Evolutionary conservation across 768 basidiomycete species (phyloP), one percentile per base, ranked within the genome.

Genomic region (Rhodotorula diobovata): DNA sequence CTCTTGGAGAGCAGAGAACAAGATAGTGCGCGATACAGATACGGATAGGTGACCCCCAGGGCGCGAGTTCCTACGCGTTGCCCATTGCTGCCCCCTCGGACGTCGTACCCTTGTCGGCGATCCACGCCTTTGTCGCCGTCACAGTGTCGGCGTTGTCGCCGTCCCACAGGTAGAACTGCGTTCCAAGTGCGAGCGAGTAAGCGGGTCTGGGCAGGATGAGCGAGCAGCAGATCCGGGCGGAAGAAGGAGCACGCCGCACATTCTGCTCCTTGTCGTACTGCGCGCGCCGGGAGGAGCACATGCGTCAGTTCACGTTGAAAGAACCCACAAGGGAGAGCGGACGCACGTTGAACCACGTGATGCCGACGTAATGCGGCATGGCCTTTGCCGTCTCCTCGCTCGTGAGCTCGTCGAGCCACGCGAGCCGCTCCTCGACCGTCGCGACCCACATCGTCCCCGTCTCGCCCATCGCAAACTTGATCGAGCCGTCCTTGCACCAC

Each of bases 401-500:
- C 20, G 67, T 69, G 23, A 39, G 45, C 28, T 68, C 55, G 23
- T 65, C 57, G 6, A 72, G 46, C 74, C 74, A 75, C 0, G n/a
- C 43, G 8, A 71, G 64, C 2, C 74, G 63, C 6, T 71, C 58
- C 12, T 65, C 53, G 41, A 75, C 66, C 6, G 57, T 41, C 1
- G 48, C 70, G 2, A 25, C 34, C 45, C 35, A 55, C 11, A 37
- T 35, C 5, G 9, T 30, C 0, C 77, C 77, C 11, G 72, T 77
- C 69, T 77, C 77, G 4, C 77, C 77, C 43, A 76, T 76, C 35
- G 77, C 77, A 30, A 77, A 77, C 21, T 66, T 66, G 63, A 68
- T 59, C 43, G 28, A 46, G 12, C 53, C 55, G 45, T 66, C 71
- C 4, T 34, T 11, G 57, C 68, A 61, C 34, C 60, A 66, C 53